Base-by-base conservation (phyloP, 1,284 basidiomycete species). In the Ganoderma meredithae region DNA sequence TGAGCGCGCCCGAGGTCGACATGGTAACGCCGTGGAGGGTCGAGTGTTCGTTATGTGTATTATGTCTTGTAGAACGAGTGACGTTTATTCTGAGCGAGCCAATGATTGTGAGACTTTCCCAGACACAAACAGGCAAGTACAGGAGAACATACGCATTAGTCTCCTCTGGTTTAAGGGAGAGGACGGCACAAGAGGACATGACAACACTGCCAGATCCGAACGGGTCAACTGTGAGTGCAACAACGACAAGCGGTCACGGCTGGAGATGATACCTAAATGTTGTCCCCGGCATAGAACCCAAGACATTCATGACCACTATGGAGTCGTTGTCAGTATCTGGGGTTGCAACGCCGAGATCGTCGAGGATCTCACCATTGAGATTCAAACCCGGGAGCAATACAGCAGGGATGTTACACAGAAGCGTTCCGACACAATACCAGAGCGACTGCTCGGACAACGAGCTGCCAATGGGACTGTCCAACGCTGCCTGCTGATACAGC, bases 401-500 rank as follows among this genome's bases (percentile, higher is more conserved):
- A 1, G 71, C 67, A 10, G 71, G 71, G 33, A 72, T 67, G 36
- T 65, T 72, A 44, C 64, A 47, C 12, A 72, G 25, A 58, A 70
- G 68, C 10, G 71, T 69, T 19, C 60, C 71, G 17, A 59, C 63
- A 36, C 69, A 70, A 25, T 72, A 72, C 71, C 71, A 72, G 3
- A 72, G 58, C 17, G 67, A 68, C 63, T 72, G 71, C 17, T 69
- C 69, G 2, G 65, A 70, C n/a, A 72, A 55, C 3, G 67, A 56
- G 12, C 58, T 63, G 5, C 71, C 69, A 19, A 72, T 69, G 13
- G 41, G 31, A 53, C 68, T 72, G 31, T 55, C 58, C 10, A 72
- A 58, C 0, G 71, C 71, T 4, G 61, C 62, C 52, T 66, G 66
- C 40, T 63, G 60, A 62, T 61, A 69, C 15, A 70, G 49, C 6